Evolutionary conservation across 2,329 filamentous ascomycete genomes (phyloP).

Genomic region (Drechslerella dactyloides): DNA sequence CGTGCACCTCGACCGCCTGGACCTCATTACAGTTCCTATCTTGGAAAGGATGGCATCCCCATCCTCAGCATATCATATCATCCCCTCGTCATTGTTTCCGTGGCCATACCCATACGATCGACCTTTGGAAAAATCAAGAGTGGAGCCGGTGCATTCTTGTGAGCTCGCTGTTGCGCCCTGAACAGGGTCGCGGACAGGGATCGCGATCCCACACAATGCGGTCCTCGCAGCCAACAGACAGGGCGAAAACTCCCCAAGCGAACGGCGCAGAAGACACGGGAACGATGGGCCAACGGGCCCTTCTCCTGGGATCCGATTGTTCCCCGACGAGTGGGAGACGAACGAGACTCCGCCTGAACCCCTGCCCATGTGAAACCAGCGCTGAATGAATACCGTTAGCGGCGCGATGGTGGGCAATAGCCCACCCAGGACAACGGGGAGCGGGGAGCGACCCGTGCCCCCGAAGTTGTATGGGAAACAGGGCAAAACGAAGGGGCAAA

Average conservation of each 20-base stretch:
- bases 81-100: slow-evolving; percentile 34
- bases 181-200: slow-evolving; percentile 24
- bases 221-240: slow-evolving; percentile 13
- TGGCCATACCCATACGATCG: slow-evolving; percentile 30
- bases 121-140: slow-evolving; percentile 16
- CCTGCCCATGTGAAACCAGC: slow-evolving; percentile 17
- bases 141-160: slow-evolving; percentile 33
- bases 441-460: slow-evolving; percentile 30
- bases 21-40: slow-evolving; percentile 48
- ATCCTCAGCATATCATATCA: slow-evolving; percentile 5
- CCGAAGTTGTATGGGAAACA: slow-evolving; percentile 33
- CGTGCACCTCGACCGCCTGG: slow-evolving; percentile 6
- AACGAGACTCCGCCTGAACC: slow-evolving; percentile 11
- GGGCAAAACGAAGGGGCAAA: slow-evolving; percentile 40
- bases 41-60: slow-evolving; percentile 13
- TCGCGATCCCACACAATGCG: not conserved
- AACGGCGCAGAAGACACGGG: slow-evolving; percentile 1
- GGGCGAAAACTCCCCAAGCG: slow-evolving; percentile 36
- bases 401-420: slow-evolving; percentile 16
- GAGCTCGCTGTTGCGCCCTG: slow-evolving; percentile 17
- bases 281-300: slow-evolving; percentile 10
- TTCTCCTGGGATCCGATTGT: slow-evolving; percentile 7
- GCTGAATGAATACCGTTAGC: slow-evolving; percentile 18
- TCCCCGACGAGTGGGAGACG: slow-evolving; percentile 20
- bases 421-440: slow-evolving; percentile 34